Conservation (phyloP, 371 early-diverging fungal genomes). For the Lichtheimia ornata region DNA sequence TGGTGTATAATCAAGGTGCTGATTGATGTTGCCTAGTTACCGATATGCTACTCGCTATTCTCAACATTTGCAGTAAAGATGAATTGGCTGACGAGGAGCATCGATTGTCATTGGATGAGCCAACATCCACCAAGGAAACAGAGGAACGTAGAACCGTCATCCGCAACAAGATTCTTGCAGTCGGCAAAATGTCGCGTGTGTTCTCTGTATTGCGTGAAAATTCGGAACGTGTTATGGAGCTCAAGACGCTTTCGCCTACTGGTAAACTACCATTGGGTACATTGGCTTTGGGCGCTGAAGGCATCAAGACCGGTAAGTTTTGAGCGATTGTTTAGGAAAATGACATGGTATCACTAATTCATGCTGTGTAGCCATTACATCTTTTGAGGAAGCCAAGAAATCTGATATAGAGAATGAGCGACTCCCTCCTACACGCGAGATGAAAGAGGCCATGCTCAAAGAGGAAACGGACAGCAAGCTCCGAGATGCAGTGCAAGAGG, state of each 20-base stretch:
- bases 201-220: slow-evolving; percentile 90
- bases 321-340: no score
- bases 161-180: slow-evolving; percentile 89
- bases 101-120: slow-evolving; percentile 19
- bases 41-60: slow-evolving; percentile 92
- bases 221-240: slow-evolving; percentile 88
- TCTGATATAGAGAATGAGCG: slow-evolving; percentile 92
- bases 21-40: slow-evolving; percentile 61
- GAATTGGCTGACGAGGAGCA: slow-evolving; percentile 62
- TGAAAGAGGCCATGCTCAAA: slow-evolving; percentile 33
- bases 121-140: slow-evolving; percentile 32
- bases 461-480: slow-evolving; percentile 53
- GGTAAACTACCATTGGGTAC: slow-evolving; percentile 82
- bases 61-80: slow-evolving; percentile 88
- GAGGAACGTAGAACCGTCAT: slow-evolving; percentile 77
- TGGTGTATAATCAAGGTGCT: background rate
- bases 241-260: slow-evolving; percentile 87
- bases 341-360: background rate
- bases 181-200: slow-evolving; percentile 88
- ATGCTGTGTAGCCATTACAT: slow-evolving; percentile 65
- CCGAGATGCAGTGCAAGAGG: slow-evolving; percentile 51
- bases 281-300: slow-evolving; percentile 88
- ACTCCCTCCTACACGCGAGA: slow-evolving; percentile 73
- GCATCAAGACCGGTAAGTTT: slow-evolving; percentile 73
- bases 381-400: slow-evolving; percentile 90